Base-by-base conservation (phyloP, 2,329 filamentous ascomycete genomes). In the Pseudocercospora macadamiae region DNA sequence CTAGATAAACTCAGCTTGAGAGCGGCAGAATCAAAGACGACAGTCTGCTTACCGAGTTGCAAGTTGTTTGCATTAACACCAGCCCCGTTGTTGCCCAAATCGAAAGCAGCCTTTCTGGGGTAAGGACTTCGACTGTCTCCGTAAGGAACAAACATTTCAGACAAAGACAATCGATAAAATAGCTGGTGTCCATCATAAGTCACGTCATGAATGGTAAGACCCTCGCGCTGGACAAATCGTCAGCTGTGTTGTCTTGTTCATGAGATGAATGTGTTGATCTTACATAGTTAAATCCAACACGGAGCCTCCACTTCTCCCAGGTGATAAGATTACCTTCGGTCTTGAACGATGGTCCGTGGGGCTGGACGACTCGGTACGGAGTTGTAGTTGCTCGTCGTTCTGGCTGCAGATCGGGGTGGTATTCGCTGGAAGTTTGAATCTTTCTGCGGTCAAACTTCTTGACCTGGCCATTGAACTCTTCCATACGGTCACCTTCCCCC, bases 321-420 rank as follows among this genome's bases (percentile, higher is more conserved):
- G 78, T 73, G 12, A 80, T 72, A 6, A 77, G 62, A 86, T 57
- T 80, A 76, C 32, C 89, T 70, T 16, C 79, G 19, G 89, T 79
- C 0, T 74, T 78, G 73, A 91, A 91, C 1, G 84, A 88, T 0
- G 87, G 82, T 0, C 88, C 88, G 25, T 89, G 84, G 0, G 85
- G 85, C 62, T 93, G 90, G 1, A 85, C 80, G 47, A 93, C 86
- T 64, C 90, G 84, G 67, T 92, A 82, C 3, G 89, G 88, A 74
- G 90, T 91, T 21, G 79, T 68, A 53, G 78, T 77, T 53, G 74
- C 73, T 25, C 78, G 69, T 2, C 73, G 65, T 12, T 75, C 73
- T n/a, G 74, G 74, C 7, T 67, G 61, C 69, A n/a, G n/a, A n/a
- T 90, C 84, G 1, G 86, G 83, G 23, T 87, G 81, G 66, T 89